Percentiles rank a stretch among this genome's conserved stretches.
Conservation (phyloP, 305 asterid species). For the Fraxinus dipetala region DNA sequence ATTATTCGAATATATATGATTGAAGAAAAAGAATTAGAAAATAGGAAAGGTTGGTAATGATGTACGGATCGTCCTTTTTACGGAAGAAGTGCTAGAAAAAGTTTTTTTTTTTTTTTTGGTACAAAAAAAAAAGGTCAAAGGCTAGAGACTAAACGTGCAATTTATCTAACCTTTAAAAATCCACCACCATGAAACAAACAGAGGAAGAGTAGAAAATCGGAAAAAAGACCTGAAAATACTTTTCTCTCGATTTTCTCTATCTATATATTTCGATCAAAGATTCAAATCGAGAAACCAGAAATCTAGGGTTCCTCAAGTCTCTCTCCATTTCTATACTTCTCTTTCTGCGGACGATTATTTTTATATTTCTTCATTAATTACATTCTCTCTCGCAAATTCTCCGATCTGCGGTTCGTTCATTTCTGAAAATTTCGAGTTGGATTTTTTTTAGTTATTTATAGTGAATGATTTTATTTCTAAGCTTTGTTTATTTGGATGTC, state of each 20-base stretch:
- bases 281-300: conserved; percentile 16
- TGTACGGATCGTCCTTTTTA: not conserved
- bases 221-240: not conserved
- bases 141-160: not conserved
- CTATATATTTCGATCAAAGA: conserved; percentile 12
- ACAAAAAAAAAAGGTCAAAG: not conserved
- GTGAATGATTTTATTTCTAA: not conserved
- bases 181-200: not conserved
- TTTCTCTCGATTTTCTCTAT: conserved; percentile 22
- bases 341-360: not conserved
- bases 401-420: conserved; percentile 35
- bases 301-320: conserved; percentile 39
- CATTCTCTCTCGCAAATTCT: not conserved
- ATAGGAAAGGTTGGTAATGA: too few species aligned
- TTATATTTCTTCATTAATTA: not conserved
- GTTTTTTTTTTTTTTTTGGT: not conserved
- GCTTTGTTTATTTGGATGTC: not conserved
- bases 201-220: conserved; percentile 10
- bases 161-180: not conserved
- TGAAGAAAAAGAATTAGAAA: too few species aligned
- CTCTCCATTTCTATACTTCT: not conserved
- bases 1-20: too few species aligned
- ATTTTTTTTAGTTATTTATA: not conserved
- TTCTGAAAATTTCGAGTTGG: not conserved
- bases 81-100: not conserved